Evolutionary conservation across 2,329 filamentous ascomycete species (phyloP).

Genomic region (Diaporthe nobilis): DNA sequence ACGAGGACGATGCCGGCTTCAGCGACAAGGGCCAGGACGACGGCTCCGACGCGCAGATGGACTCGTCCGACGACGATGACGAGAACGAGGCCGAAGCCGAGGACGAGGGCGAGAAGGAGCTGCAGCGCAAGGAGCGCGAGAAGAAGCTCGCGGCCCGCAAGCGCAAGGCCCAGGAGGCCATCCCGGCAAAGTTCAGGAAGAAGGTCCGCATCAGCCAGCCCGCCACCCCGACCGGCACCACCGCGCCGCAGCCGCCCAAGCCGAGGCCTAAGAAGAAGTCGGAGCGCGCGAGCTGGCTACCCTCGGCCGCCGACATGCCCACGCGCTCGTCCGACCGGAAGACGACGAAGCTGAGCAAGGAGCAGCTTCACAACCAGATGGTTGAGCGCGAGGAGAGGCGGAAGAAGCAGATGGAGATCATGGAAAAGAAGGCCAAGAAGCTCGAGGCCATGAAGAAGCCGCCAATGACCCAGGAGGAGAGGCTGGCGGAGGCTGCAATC

Average conservation of each 20-base stretch:
- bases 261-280: slow-evolving; percentile 72
- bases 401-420: slow-evolving; percentile 77
- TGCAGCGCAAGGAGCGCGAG: slow-evolving; percentile 82
- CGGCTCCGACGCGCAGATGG: slow-evolving; percentile 85
- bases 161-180: slow-evolving; percentile 82
- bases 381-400: slow-evolving; percentile 79
- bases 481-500: slow-evolving; percentile 83
- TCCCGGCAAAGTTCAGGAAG: slow-evolving; percentile 79
- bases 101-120: slow-evolving; percentile 87
- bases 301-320: slow-evolving; percentile 66
- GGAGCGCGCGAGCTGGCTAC: slow-evolving; percentile 72
- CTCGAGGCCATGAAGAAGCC: slow-evolving; percentile 83
- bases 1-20: slow-evolving; percentile 78
- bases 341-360: slow-evolving; percentile 72
- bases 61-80: slow-evolving; percentile 88
- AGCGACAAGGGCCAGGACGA: slow-evolving; percentile 76
- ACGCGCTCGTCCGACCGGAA: slow-evolving; percentile 71
- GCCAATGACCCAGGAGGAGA: slow-evolving; percentile 88
- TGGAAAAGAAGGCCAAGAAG: slow-evolving; percentile 78
- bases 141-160: slow-evolving; percentile 79
- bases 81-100: slow-evolving; percentile 74
- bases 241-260: slow-evolving; percentile 53
- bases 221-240: slow-evolving; percentile 55
- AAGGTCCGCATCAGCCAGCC: slow-evolving; percentile 80
- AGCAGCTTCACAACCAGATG: slow-evolving; percentile 78